Evolutionary conservation across 2,329 filamentous ascomycete species (phyloP).

Genomic region (Fusarium poae): DNA sequence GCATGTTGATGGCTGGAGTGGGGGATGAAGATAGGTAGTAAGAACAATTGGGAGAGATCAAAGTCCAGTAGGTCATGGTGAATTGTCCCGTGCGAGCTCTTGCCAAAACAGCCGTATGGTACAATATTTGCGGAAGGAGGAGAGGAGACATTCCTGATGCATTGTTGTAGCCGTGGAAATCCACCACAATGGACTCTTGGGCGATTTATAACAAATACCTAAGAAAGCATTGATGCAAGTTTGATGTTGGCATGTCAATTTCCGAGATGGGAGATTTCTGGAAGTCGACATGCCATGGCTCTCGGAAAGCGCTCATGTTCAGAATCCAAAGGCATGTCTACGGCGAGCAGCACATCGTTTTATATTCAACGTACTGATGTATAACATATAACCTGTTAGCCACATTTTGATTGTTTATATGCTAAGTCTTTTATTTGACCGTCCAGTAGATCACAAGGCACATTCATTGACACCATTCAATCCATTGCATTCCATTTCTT

Average conservation of each 20-base stretch:
- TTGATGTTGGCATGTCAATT: neutral
- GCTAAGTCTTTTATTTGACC: neutral
- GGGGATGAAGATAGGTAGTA: neutral
- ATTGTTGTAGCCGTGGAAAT: neutral
- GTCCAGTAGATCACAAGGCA: constrained; percentile 12
- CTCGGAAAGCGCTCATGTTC: neutral
- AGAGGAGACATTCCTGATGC: neutral
- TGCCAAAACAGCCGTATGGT: neutral
- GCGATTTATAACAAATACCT: neutral
- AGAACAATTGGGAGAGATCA: neutral
- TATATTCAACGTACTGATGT: neutral
- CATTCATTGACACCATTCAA: constrained; percentile 24
- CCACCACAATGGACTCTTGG: neutral
- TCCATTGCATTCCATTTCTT: constrained; percentile 45
- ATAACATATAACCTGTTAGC: neutral
- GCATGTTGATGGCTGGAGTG: constrained; percentile 67
- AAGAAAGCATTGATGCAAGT: neutral
- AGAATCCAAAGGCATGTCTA: neutral
- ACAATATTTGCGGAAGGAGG: constrained; percentile 22
- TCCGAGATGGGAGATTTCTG: neutral
- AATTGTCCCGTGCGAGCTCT: constrained; percentile 14
- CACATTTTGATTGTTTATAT: neutral
- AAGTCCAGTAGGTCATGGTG: neutral
- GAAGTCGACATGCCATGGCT: neutral
- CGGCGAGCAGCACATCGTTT: neutral